A percentile compares a stretch with the other conserved stretches of the same genome.
Evolutionary conservation across 495 filamentous ascomycete species (phyloP).

Genomic region (Glutinoglossum americanum): DNA sequence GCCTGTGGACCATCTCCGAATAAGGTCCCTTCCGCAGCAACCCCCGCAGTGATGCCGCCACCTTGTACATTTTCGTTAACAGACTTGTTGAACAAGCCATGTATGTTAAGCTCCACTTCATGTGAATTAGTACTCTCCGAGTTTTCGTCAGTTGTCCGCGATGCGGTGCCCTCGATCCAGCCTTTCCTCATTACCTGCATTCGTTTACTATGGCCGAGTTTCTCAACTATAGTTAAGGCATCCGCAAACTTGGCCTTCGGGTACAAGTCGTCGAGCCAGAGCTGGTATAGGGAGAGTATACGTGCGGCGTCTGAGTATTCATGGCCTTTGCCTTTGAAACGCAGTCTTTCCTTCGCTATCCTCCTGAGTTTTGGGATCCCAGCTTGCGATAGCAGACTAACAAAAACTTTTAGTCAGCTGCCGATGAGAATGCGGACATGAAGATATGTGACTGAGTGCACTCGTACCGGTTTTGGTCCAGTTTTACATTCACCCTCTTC

Average conservation of each 20-base stretch:
- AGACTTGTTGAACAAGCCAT: neutral
- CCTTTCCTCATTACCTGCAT: constrained; percentile 51
- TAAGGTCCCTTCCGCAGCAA: neutral
- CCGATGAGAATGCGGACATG: neutral
- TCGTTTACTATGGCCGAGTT: constrained; percentile 61
- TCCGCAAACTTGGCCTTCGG: constrained; percentile 88
- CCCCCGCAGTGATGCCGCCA: neutral
- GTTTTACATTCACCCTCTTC: constrained; percentile 52
- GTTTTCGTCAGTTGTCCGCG: neutral
- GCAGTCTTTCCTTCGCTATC: constrained; percentile 46
- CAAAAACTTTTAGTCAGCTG: neutral
- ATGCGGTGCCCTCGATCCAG: constrained; percentile 44
- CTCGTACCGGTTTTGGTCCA: constrained; percentile 57
- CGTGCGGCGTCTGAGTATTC: constrained; percentile 78
- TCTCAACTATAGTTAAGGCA: constrained; percentile 79
- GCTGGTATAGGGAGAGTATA: constrained; percentile 75
- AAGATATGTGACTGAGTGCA: neutral
- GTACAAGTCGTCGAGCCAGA: constrained; percentile 93
- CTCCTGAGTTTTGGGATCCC: constrained; percentile 68
- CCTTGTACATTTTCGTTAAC: neutral
- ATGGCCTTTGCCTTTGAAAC: constrained; percentile 80
- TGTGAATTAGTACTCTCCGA: neutral
- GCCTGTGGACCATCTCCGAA: neutral
- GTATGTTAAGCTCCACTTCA: neutral
- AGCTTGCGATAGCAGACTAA: constrained; percentile 50